phyloP scores from a whole-genome alignment of 1,284 basidiomycete genomes.

The Chalciporus sp. region DNA sequence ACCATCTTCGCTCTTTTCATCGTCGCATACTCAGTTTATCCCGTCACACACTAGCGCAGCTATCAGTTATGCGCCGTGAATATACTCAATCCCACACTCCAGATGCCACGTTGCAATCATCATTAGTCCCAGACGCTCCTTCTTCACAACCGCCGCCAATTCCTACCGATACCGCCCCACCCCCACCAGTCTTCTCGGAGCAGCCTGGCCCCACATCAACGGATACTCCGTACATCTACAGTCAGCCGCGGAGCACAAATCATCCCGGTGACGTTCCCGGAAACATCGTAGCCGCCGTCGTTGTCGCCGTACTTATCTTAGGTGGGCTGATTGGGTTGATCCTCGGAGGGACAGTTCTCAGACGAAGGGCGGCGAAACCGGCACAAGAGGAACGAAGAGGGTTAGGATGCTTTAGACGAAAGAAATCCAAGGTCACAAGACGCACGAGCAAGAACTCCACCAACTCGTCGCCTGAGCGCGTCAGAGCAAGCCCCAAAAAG shows the following conservation, averaged over 20 bases:
- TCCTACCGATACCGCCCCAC: constrained; percentile 3
- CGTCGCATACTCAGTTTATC: constrained; percentile 13
- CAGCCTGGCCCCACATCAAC: constrained; percentile 13
- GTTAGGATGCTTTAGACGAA: constrained; percentile 1
- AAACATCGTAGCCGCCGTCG: constrained; percentile 25
- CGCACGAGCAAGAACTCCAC: background rate
- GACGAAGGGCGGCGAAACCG: constrained; percentile 19
- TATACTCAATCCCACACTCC: constrained; percentile 8
- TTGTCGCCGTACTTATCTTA: constrained; percentile 30
- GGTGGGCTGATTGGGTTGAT: constrained; percentile 30
- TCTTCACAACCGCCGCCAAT: constrained; percentile 3
- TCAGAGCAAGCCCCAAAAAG: constrained; percentile 5
- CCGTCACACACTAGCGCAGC: constrained; percentile 3
- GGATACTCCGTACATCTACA: background rate
- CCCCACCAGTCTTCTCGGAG: constrained; percentile 13
- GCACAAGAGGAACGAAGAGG: background rate
- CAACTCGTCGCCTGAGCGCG: background rate
- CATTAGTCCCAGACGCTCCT: constrained; percentile 7
- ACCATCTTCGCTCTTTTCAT: constrained; percentile 12
- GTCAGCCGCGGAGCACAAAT: constrained; percentile 6
- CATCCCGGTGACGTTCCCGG: constrained; percentile 19
- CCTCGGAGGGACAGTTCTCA: constrained; percentile 31
- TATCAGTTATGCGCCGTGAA: background rate
- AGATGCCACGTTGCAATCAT: constrained; percentile 8
- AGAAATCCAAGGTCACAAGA: constrained; percentile 4